These are phyloP conservation scores for Linum tenue DNA, from an alignment of 345 rosid genomes.

Conservation along the genomic window DNA sequence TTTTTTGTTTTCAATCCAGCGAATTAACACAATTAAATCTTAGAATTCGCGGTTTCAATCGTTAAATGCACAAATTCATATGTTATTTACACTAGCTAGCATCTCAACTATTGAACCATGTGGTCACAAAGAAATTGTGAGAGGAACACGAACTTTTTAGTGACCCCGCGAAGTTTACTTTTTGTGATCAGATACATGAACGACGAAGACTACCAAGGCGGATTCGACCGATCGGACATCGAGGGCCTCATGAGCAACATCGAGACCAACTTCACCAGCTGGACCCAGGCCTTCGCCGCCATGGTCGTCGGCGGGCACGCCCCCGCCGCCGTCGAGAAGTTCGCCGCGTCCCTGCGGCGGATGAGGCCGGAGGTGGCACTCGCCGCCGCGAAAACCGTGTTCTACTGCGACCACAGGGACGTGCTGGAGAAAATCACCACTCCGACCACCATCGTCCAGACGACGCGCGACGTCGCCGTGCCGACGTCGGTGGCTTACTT, in stretches of 20 bases:
- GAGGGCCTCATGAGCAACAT: constrained; percentile 36
- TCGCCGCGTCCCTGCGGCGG: constrained; percentile 25
- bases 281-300: constrained; percentile 41
- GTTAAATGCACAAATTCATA: too few species aligned
- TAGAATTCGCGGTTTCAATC: too few species aligned
- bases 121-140: too few species aligned
- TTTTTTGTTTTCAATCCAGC: too few species aligned
- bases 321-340: constrained; percentile 25
- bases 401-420: constrained; percentile 47
- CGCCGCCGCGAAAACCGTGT: constrained; percentile 51
- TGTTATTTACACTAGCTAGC: too few species aligned
- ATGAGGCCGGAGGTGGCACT: constrained; percentile 55
- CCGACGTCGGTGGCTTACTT: constrained; percentile 50
- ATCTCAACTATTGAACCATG: too few species aligned
- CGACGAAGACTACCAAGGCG: constrained; percentile 52
- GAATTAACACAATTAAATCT: too few species aligned
- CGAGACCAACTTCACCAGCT: constrained; percentile 38
- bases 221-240: constrained; percentile 33
- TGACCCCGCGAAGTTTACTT: background rate
- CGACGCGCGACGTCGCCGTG: constrained; percentile 36
- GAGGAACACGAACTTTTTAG: too few species aligned
- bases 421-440: constrained; percentile 34
- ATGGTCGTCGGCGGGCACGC: constrained; percentile 34
- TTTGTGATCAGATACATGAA: constrained; percentile 40
- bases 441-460: constrained; percentile 52